Base-by-base conservation (phyloP, 2,329 filamentous ascomycete genomes). In the Apiospora aurea region DNA sequence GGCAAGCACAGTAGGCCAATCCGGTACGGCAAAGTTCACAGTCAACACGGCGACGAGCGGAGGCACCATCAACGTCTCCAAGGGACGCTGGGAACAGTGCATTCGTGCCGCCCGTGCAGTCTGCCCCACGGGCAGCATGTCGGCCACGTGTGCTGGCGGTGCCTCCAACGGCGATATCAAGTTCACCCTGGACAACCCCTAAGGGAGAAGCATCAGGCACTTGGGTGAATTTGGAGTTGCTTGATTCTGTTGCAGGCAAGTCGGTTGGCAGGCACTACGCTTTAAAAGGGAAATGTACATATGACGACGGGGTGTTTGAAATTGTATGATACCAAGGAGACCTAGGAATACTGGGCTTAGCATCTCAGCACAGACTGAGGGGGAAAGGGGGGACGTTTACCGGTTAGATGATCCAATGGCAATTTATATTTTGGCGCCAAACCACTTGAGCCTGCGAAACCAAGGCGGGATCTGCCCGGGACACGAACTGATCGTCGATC, bases 61-160 rank as follows among this genome's bases (percentile, higher is more conserved):
- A 13, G 82, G 84, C 29, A 86, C 83, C 21, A 88, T 90, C 78
- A 86, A 85, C 79, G 83, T 89, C 73, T 83, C 82, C 67, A 89
- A 88, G 80, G 83, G 82, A 26, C 80, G 83, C 34, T 88, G 87
- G 87, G 85, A 89, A 78, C 81, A 83, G 69, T 89, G 88, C 76
- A 83, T 89, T 69, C 83, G 85, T 53, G 87, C 88, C 21, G 88
- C 87, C 68, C 79, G 84, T 71, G 84, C 85, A 72, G 83, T 84
- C 66, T 88, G 87, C 77, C 86, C 85, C 26, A 85, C 83, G 10
- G 86, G 86, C 24, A 87, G 84, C 73, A 81, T 87, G 77, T 80
- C 78, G 51, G 85, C 80, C 38, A 83, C 83, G 1, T 89, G 87
- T 77, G 76, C 82, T 7, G 86, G 86, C 18, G 87, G 85, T 6